These are phyloP conservation scores for Acacia melanoxylon DNA, from an alignment of 306 rosid genomes.

Conservation along the genomic window DNA sequence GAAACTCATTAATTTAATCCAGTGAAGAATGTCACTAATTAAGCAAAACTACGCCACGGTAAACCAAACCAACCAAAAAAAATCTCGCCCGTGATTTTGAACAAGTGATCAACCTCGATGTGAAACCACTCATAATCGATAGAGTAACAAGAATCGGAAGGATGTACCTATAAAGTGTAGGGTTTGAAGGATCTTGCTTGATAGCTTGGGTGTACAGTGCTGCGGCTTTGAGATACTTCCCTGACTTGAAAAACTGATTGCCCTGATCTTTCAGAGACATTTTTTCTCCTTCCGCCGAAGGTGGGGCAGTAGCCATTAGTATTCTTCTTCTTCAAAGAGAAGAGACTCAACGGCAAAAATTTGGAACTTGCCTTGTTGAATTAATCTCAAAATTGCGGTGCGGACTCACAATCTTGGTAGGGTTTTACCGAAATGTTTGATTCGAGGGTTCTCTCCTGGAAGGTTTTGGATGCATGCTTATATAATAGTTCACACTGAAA, in stretches of 20 bases:
- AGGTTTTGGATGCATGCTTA: background rate
- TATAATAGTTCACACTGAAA: too few relatives aligned
- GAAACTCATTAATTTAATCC: constrained; percentile 8
- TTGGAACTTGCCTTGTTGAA: background rate
- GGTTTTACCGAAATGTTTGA: constrained; percentile 1
- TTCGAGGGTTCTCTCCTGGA: background rate
- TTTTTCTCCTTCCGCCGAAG: constrained; percentile 33
- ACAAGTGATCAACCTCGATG: constrained; percentile 2
- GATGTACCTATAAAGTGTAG: constrained; percentile 82
- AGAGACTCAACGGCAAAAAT: background rate
- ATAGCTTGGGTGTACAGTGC: constrained; percentile 97
- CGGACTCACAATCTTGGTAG: background rate
- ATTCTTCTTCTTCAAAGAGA: background rate
- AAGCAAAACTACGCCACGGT: background rate
- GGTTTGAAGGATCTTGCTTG: constrained; percentile 85
- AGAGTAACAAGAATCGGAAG: background rate
- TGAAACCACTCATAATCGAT: background rate
- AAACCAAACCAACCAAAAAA: background rate
- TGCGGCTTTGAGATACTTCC: constrained; percentile 93
- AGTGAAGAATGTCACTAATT: background rate
- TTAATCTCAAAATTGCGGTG: background rate
- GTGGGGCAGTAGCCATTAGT: constrained; percentile 54
- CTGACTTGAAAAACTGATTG: constrained; percentile 86
- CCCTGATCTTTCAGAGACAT: constrained; percentile 84
- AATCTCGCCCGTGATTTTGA: background rate